Evolutionary conservation across 192 early-diverging fungal species (phyloP).

Genomic region (Umbelopsis sp.): DNA sequence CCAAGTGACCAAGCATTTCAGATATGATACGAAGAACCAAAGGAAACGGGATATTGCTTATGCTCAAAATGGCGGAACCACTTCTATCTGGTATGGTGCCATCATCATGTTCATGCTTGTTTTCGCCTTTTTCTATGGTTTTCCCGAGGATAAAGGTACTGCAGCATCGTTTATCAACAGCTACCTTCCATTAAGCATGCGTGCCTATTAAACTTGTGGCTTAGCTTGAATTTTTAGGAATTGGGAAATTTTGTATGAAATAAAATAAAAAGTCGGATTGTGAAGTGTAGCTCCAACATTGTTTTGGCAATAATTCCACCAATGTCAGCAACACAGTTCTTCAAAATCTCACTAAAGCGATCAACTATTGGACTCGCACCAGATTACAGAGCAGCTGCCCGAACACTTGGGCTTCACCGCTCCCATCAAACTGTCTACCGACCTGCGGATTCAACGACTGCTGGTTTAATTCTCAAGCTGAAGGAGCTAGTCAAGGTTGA

Average conservation of each 20-base stretch:
- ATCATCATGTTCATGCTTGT: neutral
- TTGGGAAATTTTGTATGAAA: too few species aligned
- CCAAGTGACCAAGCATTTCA: slow-evolving; percentile 43
- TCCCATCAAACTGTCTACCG: slow-evolving; percentile 49
- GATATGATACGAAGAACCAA: neutral
- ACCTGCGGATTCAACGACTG: slow-evolving; percentile 47
- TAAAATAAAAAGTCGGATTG: too few species aligned
- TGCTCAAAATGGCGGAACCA: neutral
- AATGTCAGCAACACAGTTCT: slow-evolving; percentile 32
- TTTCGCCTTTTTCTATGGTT: slow-evolving; percentile 2
- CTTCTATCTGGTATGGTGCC: neutral
- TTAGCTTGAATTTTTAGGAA: neutral
- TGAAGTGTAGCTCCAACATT: neutral
- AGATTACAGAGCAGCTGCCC: slow-evolving; percentile 32
- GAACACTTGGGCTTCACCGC: slow-evolving; percentile 40
- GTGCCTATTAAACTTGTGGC: neutral
- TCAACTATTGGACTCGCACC: slow-evolving; percentile 49
- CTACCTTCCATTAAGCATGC: neutral
- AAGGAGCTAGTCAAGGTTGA: slow-evolving; percentile 54
- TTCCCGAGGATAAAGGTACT: neutral
- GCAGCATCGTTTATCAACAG: slow-evolving; percentile 16
- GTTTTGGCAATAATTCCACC: neutral
- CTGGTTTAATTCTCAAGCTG: slow-evolving; percentile 53
- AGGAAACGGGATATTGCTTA: neutral
- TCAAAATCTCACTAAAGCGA: slow-evolving; percentile 50